These are phyloP conservation scores for Pythium chondricola DNA, from an alignment of 352 stramenopile genomes.

Conservation along the genomic window DNA sequence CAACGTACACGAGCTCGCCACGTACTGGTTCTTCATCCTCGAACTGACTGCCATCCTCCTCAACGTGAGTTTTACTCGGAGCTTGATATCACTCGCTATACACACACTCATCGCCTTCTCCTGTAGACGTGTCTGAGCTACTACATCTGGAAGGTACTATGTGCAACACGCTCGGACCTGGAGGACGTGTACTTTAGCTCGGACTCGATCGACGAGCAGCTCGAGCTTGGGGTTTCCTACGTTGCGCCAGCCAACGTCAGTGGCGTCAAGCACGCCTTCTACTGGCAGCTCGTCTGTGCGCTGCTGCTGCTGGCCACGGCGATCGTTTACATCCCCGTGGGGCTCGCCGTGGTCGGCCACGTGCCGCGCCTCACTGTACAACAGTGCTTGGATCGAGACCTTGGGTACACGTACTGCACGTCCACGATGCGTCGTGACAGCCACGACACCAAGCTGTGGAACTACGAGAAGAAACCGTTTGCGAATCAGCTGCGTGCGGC, in stretches of 20 bases:
- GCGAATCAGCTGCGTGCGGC: constrained; percentile 47
- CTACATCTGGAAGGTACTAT: constrained; percentile 22
- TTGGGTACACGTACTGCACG: constrained; percentile 21
- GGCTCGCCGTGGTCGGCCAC: constrained; percentile 17
- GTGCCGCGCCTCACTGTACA: constrained; percentile 16
- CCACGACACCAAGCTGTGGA: constrained; percentile 23
- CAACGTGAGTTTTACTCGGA: constrained; percentile 20
- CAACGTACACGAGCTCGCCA: constrained; percentile 19
- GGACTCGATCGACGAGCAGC: constrained; percentile 1
- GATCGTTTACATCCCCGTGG: constrained; percentile 26
- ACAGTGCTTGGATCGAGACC: constrained; percentile 20
- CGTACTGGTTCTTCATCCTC: constrained; percentile 35
- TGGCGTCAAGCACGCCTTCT: constrained; percentile 23
- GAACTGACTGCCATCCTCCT: constrained; percentile 27
- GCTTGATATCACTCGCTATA: no score
- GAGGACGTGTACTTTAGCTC: constrained; percentile 2
- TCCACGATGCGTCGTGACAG: constrained; percentile 13
- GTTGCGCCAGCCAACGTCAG: constrained; percentile 11
- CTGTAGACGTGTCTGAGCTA: constrained; percentile 30
- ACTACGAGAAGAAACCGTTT: constrained; percentile 26
- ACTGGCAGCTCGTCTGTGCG: constrained; percentile 23
- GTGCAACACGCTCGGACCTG: background rate
- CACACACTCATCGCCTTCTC: no score
- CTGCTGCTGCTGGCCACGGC: constrained; percentile 16
- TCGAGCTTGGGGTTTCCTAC: constrained; percentile 3